These are phyloP conservation scores for Passiflora organensis DNA, from an alignment of 345 rosid genomes.

Conservation along the genomic window DNA sequence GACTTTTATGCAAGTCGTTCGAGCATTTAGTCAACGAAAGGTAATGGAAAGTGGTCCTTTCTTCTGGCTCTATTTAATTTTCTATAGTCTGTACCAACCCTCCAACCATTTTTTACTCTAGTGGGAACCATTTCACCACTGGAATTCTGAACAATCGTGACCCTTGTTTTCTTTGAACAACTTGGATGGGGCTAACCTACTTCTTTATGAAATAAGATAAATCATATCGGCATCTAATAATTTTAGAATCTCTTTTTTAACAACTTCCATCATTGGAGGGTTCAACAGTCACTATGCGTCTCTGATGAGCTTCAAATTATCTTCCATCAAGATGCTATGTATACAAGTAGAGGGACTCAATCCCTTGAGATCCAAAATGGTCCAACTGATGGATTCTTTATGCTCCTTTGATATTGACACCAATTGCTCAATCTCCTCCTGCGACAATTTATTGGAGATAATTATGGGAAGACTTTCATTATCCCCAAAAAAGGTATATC, in stretches of 20 bases:
- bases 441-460: no score
- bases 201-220: constrained; percentile 1
- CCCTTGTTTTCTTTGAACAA: background rate
- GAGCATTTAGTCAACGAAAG: background rate
- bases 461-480: no score
- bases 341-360: background rate
- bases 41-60: background rate
- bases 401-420: background rate
- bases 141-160: background rate
- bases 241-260: no score
- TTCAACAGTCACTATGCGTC: no score
- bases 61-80: no score
- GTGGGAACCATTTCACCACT: background rate
- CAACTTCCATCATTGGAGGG: no score
- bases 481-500: no score
- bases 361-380: no score
- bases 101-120: background rate
- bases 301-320: background rate
- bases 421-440: background rate
- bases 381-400: background rate
- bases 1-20: background rate
- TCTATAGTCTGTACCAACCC: no score
- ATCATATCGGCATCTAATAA: background rate
- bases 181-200: background rate
- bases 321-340: background rate